Base-by-base conservation (phyloP, 1,284 basidiomycete genomes). In the Ceratobasidium theobromae region DNA sequence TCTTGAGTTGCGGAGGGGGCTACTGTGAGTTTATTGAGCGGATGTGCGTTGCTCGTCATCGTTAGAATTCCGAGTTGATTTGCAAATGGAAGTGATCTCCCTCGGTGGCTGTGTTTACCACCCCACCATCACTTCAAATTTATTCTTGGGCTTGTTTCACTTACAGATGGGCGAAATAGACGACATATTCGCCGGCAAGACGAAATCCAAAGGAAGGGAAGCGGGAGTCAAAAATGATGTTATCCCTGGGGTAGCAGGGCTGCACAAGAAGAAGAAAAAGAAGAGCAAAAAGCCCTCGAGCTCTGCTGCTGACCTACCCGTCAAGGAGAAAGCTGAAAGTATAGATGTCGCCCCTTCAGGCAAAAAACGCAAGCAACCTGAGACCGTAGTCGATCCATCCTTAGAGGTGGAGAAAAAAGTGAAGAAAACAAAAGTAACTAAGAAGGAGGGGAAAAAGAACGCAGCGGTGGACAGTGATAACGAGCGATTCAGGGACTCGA, bases 401-500 rank as follows among this genome's bases (percentile, higher is more conserved):
- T 32, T 55, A 25, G 25, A 54, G 16, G 49, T 67, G 18, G 53
- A 67, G 21, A 35, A 46, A 16, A 14, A 66, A 69, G 11, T 73
- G 72, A 72, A 73, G 72, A 33, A 72, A 71, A 41, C 73, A 72
- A 70, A 70, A 72, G n/a, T n/a, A n/a, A 48, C 68, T 74, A 55
- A 69, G 74, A 27, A 71, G 70, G 52, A 64, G 70, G 28, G 66
- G 53, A 72, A 62, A 43, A 21, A 60, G 75, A 76, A 1, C 76
- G 76, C 65, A 70, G 68, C 23, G 70, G 72, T 53, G 69, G 75
- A 77, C 35, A 66, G 74, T 41, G 75, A 83, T 68, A 80, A 85
- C 69, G 79, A 81, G 55, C 81, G 79, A 40, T 91, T 93, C 77
- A 82, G 79, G 60, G 89, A 94, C 76, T 91, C 89, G 4, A 81